A percentile compares a stretch with the other conserved stretches of the same genome.
Evolutionary conservation across 2,329 filamentous ascomycete genomes (phyloP).

Genomic region (Plenodomus tracheiphilus): DNA sequence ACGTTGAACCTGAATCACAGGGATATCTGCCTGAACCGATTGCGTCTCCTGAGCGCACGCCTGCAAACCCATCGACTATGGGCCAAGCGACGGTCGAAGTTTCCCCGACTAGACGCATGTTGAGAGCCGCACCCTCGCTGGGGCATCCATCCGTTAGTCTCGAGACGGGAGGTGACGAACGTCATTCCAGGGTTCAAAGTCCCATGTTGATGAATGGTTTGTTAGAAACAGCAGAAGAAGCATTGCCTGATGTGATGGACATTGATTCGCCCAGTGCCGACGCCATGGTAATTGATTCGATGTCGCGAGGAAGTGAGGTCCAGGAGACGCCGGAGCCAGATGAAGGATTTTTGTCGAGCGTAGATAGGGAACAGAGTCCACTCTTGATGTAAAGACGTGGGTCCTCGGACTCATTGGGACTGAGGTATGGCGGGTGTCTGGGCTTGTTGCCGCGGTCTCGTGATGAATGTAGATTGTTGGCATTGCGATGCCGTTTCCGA

Average conservation of each 20-base stretch:
- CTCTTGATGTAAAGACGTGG: not conserved
- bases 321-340: not conserved
- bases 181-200: not conserved
- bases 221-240: not conserved
- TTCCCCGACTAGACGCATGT: not conserved
- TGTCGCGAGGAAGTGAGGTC: not conserved
- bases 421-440: not conserved
- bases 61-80: not conserved
- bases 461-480: too few species aligned
- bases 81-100: not conserved
- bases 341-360: not conserved
- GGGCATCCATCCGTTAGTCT: constrained; percentile 3
- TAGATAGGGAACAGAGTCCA: not conserved
- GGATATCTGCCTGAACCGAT: constrained; percentile 4
- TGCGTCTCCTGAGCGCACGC: not conserved
- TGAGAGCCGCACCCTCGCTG: constrained; percentile 3
- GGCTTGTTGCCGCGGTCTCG: too few species aligned
- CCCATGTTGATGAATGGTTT: not conserved
- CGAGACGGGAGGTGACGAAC: not conserved
- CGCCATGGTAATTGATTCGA: not conserved
- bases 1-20: constrained; percentile 33
- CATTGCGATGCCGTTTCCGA: too few species aligned
- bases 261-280: not conserved
- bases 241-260: not conserved
- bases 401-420: too few species aligned